These are phyloP conservation scores for Penicillium verrucosum DNA, from an alignment of 2,329 filamentous ascomycete species.

Conservation along the genomic window DNA sequence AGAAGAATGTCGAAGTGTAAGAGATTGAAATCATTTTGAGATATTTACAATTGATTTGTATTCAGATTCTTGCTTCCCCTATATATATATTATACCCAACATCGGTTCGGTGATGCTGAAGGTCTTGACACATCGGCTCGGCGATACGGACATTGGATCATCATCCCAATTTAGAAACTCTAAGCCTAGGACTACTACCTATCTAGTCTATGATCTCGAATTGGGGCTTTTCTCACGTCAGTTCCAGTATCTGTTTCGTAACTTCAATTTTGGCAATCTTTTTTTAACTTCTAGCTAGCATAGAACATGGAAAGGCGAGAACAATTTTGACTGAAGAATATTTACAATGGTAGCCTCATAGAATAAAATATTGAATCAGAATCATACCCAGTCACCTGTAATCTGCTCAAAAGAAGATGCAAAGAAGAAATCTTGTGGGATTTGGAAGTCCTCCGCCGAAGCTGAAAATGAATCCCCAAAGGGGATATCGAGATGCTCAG, in stretches of 20 bases:
- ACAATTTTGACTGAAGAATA: neutral
- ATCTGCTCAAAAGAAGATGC: neutral
- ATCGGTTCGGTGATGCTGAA: neutral
- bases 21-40: neutral
- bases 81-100: neutral
- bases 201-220: neutral
- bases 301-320: neutral
- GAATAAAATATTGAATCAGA: no score
- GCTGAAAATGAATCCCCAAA: neutral
- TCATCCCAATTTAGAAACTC: neutral
- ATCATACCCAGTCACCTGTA: neutral
- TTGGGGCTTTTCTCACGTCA: neutral
- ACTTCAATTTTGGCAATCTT: neutral
- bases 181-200: neutral
- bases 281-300: neutral
- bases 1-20: neutral
- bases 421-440: neutral
- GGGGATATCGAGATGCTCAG: neutral
- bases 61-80: neutral
- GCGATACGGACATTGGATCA: neutral
- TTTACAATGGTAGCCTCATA: neutral
- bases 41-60: neutral
- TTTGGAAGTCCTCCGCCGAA: neutral
- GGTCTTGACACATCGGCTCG: neutral
- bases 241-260: neutral